Percentiles rank a stretch among this genome's conserved stretches.
These are phyloP conservation scores for Phylloporus sp. DNA, from an alignment of 768 basidiomycete species.

Conservation along the genomic window DNA sequence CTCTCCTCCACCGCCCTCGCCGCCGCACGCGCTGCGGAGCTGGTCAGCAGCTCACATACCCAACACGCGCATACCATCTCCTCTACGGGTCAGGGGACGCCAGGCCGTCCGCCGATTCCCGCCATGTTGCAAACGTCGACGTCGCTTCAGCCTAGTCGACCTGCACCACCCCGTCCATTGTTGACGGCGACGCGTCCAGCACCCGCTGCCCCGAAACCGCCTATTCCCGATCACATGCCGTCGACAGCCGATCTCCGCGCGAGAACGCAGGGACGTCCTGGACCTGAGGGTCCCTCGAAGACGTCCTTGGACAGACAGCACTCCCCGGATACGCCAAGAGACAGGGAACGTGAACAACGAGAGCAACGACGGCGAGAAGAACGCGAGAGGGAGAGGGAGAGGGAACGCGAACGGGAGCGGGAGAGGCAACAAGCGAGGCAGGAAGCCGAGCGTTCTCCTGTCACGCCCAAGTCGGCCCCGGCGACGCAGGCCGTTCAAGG, in stretches of 20 bases:
- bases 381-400: conserved; percentile 30
- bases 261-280: conserved; percentile 56
- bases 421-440: conserved; percentile 27
- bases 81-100: conserved; percentile 26
- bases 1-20: conserved; percentile 42
- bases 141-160: conserved; percentile 51
- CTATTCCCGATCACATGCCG: conserved; percentile 49
- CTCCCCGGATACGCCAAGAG: conserved; percentile 35
- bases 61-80: conserved; percentile 39
- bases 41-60: conserved; percentile 50
- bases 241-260: conserved; percentile 62
- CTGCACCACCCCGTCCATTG: conserved; percentile 66
- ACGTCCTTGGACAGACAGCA: conserved; percentile 33
- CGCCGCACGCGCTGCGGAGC: conserved; percentile 57
- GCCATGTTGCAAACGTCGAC: conserved; percentile 26
- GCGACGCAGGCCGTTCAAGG: conserved; percentile 45
- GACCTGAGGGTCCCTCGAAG: conserved; percentile 32
- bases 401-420: conserved; percentile 31
- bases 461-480: conserved; percentile 39
- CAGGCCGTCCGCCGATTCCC: conserved; percentile 27
- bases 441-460: conserved; percentile 36
- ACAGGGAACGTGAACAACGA: conserved; percentile 35
- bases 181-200: conserved; percentile 52
- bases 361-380: conserved; percentile 38
- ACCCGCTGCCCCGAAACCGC: conserved; percentile 42